A percentile compares a stretch with the other conserved stretches of the same genome.
Evolutionary conservation across 225 moss, liverwort and hornwort species (phyloP).

Genomic region (Bryum argenteum): DNA sequence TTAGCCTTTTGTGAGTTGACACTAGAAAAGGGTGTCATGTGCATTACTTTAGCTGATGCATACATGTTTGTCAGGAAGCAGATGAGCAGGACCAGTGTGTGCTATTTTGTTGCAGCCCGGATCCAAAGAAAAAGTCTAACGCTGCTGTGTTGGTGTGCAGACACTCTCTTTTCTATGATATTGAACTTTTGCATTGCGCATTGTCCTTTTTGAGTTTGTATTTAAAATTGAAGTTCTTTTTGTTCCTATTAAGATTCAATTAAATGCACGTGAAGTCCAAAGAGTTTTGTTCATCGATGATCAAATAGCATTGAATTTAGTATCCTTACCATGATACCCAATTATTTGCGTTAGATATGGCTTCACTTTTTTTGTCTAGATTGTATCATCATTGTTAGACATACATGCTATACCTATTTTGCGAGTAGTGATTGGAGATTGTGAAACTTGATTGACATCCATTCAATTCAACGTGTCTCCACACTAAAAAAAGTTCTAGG

Average conservation of each 20-base stretch:
- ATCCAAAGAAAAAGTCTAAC: constrained; percentile 88
- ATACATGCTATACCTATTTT: neutral
- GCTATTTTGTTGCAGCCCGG: constrained; percentile 80
- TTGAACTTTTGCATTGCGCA: neutral
- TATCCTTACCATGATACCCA: too few relatives aligned
- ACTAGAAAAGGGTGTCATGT: neutral
- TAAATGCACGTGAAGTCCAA: neutral
- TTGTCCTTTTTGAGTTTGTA: neutral
- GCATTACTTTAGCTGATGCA: constrained; percentile 27
- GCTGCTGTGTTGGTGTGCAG: constrained; percentile 90
- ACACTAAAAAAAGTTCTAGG: neutral
- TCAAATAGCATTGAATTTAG: neutral
- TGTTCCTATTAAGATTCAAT: neutral
- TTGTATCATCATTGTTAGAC: neutral
- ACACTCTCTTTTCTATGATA: neutral
- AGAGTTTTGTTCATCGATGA: neutral
- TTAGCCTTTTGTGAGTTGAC: neutral
- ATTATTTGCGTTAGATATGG: neutral
- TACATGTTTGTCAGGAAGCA: constrained; percentile 77
- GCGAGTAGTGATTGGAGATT: neutral
- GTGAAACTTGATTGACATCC: neutral
- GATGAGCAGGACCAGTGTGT: constrained; percentile 94
- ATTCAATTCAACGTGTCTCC: neutral
- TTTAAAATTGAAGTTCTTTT: neutral
- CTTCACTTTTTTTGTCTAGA: neutral